A percentile compares a stretch with the other conserved stretches of the same genome.
These are phyloP conservation scores for Eremothecium coryli DNA, from an alignment of 1,139 yeast genomes.

Conservation along the genomic window DNA sequence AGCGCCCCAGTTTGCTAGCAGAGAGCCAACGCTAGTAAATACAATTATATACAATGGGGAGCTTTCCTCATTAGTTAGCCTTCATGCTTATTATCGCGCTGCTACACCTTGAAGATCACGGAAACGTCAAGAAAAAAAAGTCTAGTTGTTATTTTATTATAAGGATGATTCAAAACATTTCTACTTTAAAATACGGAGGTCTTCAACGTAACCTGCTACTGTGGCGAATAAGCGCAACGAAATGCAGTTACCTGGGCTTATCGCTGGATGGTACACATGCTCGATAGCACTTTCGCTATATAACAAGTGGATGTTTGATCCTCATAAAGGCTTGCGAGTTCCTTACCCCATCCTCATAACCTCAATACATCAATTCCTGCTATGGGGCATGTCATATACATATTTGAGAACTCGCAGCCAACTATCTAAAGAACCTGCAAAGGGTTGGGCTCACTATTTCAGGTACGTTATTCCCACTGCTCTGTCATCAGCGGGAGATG, in stretches of 20 bases:
- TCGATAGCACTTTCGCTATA: conserved; percentile 76
- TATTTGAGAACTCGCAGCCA: conserved; percentile 14
- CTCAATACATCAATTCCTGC: conserved; percentile 70
- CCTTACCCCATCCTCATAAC: conserved; percentile 80
- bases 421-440: conserved; percentile 1
- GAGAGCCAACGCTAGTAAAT: too few relatives aligned
- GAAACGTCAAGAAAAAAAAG: too few relatives aligned
- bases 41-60: too few relatives aligned
- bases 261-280: conserved; percentile 43
- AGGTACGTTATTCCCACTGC: conserved; percentile 74
- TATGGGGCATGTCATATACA: conserved; percentile 33
- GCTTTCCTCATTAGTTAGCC: too few relatives aligned
- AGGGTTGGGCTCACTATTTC: conserved; percentile 34
- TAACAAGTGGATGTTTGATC: conserved; percentile 96
- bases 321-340: conserved; percentile 52
- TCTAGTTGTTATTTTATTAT: too few relatives aligned
- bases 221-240: too few relatives aligned
- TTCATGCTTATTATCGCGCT: too few relatives aligned
- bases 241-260: conserved; percentile 14
- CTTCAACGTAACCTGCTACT: too few relatives aligned
- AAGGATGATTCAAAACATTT: too few relatives aligned
- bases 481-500: conserved; percentile 82
- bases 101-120: too few relatives aligned
- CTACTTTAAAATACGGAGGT: too few relatives aligned
- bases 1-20: too few relatives aligned